Evolutionary conservation across 164 flowering plant species (phyloP).

Genomic region (Warburgia ugandensis): DNA sequence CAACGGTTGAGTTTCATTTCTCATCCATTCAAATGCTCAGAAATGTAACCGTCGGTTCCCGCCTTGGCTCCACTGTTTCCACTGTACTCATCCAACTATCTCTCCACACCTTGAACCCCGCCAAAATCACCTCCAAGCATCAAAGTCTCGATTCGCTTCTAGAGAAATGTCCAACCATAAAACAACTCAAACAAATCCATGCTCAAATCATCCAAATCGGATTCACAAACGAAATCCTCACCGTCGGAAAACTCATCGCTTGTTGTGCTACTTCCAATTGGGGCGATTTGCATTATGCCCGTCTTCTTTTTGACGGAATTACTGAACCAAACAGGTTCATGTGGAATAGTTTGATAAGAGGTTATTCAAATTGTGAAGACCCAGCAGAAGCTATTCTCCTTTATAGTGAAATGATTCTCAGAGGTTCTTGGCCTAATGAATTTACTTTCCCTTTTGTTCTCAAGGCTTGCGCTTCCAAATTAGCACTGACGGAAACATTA

Average conservation of each 20-base stretch:
- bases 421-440: constrained; percentile 31
- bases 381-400: constrained; percentile 25
- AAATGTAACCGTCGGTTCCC: constrained; percentile 19
- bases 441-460: constrained; percentile 57
- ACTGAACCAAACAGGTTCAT: constrained; percentile 29
- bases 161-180: constrained; percentile 26
- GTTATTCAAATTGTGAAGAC: constrained; percentile 19
- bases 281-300: constrained; percentile 26
- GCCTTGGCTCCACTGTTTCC: constrained; percentile 4
- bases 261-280: constrained; percentile 19
- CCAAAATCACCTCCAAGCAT: constrained; percentile 1
- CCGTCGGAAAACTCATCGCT: constrained; percentile 23
- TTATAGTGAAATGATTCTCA: constrained; percentile 26
- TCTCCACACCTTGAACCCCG: constrained; percentile 1
- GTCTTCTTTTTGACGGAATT: constrained; percentile 18
- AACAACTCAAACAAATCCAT: constrained; percentile 23
- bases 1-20: not conserved
- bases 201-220: constrained; percentile 25
- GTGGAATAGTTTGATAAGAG: constrained; percentile 42
- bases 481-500: constrained; percentile 18
- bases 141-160: constrained; percentile 18
- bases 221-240: constrained; percentile 13
- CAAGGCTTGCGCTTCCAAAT: constrained; percentile 32
- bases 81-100: not conserved
- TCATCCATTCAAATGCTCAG: constrained; percentile 6